A percentile compares a stretch with the other conserved stretches of the same genome.
Evolutionary conservation across 805 yeast genomes (phyloP).

Genomic region (Candida endomychidarum): DNA sequence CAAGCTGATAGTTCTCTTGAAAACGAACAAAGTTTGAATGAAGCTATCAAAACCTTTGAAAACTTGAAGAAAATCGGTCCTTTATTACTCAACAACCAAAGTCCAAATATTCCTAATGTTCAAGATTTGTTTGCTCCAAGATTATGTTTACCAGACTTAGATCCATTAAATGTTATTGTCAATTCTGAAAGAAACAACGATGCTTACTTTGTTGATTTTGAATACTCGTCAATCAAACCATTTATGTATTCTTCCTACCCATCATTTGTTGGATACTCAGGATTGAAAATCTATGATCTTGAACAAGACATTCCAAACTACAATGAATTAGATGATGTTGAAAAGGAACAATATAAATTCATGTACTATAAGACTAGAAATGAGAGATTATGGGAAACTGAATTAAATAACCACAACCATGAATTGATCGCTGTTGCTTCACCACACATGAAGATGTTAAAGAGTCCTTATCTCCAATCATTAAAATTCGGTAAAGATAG

Average conservation of each 20-base stretch:
- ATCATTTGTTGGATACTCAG: constrained; percentile 79
- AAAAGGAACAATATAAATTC: constrained; percentile 78
- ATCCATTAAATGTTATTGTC: constrained; percentile 81
- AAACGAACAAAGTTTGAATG: constrained; percentile 41
- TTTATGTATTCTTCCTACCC: constrained; percentile 78
- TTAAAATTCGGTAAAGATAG: constrained; percentile 55
- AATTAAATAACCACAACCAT: constrained; percentile 62
- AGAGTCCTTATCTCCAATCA: constrained; percentile 61
- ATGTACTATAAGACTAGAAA: constrained; percentile 89
- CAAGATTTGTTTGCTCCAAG: constrained; percentile 69
- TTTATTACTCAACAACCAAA: constrained; percentile 53
- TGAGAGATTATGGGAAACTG: constrained; percentile 83
- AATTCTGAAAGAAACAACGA: constrained; percentile 32
- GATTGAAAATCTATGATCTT: constrained; percentile 79
- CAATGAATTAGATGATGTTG: constrained; percentile 64
- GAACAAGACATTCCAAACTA: constrained; percentile 74
- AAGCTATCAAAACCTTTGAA: constrained; percentile 60
- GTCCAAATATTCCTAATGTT: constrained; percentile 60
- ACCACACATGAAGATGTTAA: constrained; percentile 76
- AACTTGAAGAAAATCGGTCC: constrained; percentile 58
- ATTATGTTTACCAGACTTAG: constrained; percentile 77
- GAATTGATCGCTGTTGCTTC: constrained; percentile 77
- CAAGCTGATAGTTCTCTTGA: constrained; percentile 55
- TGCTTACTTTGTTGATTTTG: constrained; percentile 74
- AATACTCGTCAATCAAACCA: constrained; percentile 78